These are phyloP conservation scores for Fusarium odoratissimum DNA, from an alignment of 2,329 filamentous ascomycete genomes.

Conservation along the genomic window DNA sequence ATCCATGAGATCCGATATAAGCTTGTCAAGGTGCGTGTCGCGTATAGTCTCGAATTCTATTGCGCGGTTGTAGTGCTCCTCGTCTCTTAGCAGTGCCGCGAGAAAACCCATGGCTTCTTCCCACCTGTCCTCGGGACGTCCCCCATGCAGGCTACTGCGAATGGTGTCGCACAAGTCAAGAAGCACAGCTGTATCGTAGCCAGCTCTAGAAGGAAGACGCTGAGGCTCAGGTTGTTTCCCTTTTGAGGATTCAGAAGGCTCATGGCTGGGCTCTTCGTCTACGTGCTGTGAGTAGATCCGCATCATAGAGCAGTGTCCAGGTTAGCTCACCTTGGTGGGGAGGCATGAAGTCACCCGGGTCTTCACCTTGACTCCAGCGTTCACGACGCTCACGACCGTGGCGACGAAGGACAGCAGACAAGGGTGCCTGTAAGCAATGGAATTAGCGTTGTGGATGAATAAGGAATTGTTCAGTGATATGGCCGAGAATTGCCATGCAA, in stretches of 20 bases:
- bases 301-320: neutral
- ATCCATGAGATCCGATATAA: conserved; percentile 56
- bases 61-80: conserved; percentile 48
- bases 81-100: conserved; percentile 53
- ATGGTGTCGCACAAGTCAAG: conserved; percentile 58
- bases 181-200: conserved; percentile 33
- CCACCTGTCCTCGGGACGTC: conserved; percentile 49
- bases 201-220: conserved; percentile 7
- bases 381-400: conserved; percentile 9
- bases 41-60: conserved; percentile 56
- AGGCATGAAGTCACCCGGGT: conserved; percentile 29
- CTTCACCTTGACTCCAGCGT: conserved; percentile 26
- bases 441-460: conserved; percentile 8
- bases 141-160: conserved; percentile 50
- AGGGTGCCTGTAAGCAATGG: conserved; percentile 25
- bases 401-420: conserved; percentile 24
- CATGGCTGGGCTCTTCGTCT: conserved; percentile 31
- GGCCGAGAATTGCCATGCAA: neutral
- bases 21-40: conserved; percentile 56
- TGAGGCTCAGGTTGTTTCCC: neutral
- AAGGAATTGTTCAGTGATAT: neutral
- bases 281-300: conserved; percentile 24
- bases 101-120: conserved; percentile 56
- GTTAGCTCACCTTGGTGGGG: conserved; percentile 32
- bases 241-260: conserved; percentile 12